phyloP scores from a whole-genome alignment of 352 stramenopile species.

The Bremia lactucae region DNA sequence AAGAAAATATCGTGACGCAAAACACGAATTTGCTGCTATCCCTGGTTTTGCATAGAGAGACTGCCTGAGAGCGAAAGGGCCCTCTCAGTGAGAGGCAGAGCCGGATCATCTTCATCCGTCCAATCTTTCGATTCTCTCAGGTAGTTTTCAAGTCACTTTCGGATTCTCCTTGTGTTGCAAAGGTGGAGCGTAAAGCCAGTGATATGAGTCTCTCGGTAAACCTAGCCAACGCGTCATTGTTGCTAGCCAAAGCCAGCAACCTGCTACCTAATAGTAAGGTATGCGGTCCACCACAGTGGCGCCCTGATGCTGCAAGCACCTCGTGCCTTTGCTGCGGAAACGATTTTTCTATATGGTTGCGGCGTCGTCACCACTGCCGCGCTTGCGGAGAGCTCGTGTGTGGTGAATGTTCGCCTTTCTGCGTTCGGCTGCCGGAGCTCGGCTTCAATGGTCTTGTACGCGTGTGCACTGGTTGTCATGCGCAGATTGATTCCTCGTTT shows the following conservation, averaged over 20 bases:
- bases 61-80: conserved; percentile 5
- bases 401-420: conserved; percentile 56
- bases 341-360: conserved; percentile 61
- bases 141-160: conserved; percentile 23
- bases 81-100: not conserved
- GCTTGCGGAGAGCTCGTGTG: conserved; percentile 73
- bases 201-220: conserved; percentile 19
- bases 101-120: conserved; percentile 4
- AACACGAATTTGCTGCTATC: conserved; percentile 1
- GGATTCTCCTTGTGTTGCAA: conserved; percentile 15
- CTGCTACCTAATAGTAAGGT: conserved; percentile 3
- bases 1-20: no score
- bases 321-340: conserved; percentile 58
- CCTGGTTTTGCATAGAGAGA: conserved; percentile 2
- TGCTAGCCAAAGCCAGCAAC: conserved; percentile 2
- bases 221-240: conserved; percentile 15
- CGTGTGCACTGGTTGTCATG: conserved; percentile 63
- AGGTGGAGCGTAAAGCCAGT: conserved; percentile 9
- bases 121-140: conserved; percentile 8
- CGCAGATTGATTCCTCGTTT: conserved; percentile 17
- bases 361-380: conserved; percentile 70
- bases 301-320: conserved; percentile 58
- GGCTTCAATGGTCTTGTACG: conserved; percentile 62
- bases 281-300: conserved; percentile 35
- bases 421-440: conserved; percentile 38